Percentiles rank a stretch among this genome's conserved stretches.
Evolutionary conservation across 805 yeast genomes (phyloP).

Genomic region (Scheffersomyces spartinae): DNA sequence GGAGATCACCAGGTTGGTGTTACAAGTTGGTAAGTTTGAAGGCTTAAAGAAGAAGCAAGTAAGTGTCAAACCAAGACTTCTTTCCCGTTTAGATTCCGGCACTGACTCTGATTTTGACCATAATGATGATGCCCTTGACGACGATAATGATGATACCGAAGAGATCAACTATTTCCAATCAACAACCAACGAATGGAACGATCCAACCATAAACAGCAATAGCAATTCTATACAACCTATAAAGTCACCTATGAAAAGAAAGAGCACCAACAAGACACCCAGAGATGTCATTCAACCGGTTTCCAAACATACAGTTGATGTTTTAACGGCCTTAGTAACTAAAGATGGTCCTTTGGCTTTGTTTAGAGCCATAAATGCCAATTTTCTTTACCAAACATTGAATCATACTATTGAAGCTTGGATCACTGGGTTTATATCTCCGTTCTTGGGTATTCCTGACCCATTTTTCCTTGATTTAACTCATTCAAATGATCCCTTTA

Average conservation of each 20-base stretch:
- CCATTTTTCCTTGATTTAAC: constrained; percentile 76
- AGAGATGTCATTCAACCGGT: constrained; percentile 38
- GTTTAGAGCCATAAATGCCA: constrained; percentile 66
- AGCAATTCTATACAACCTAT: background rate
- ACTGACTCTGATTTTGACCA: no score
- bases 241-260: background rate
- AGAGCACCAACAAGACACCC: no score
- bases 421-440: constrained; percentile 81
- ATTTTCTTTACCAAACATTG: constrained; percentile 67
- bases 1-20: constrained; percentile 65
- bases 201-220: constrained; percentile 1
- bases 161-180: constrained; percentile 1
- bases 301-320: constrained; percentile 52
- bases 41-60: constrained; percentile 8
- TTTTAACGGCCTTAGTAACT: constrained; percentile 49
- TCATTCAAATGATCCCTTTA: constrained; percentile 66
- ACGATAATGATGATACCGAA: background rate
- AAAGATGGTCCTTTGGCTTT: constrained; percentile 64
- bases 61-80: background rate
- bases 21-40: constrained; percentile 67
- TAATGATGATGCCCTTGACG: no score
- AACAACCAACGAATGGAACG: constrained; percentile 1
- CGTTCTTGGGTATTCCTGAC: constrained; percentile 74
- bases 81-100: no score
- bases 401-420: constrained; percentile 77